Evolutionary conservation across 2,329 filamentous ascomycete genomes (phyloP), one percentile per base, ranked within the genome.

Genomic region (Colletotrichum sp.): DNA sequence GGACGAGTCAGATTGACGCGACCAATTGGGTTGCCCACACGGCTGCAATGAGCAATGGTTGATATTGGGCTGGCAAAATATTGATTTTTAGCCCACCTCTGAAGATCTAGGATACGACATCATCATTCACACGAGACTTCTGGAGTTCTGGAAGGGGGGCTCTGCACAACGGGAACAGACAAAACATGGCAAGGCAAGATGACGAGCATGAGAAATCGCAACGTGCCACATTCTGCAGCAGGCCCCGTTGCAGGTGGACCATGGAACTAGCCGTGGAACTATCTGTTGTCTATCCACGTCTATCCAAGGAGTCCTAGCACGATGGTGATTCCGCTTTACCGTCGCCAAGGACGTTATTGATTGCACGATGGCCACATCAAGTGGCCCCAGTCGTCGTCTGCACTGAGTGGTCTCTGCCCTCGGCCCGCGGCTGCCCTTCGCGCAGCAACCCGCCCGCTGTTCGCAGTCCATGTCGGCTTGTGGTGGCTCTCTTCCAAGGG

Each of bases 21-120:
- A 52, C 61, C 55, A 16, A 43, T 26, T 68, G 26, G 57, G 58
- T 36, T 48, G 65, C 70, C 68, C 26, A 10, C 60, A 57, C 18
- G 48, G 18, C 58, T 58, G 52, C 63, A 34, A 68, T 52, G 64
- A 71, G 64, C 21, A 76, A 65, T 58, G 43, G 48, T 48, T 26
- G 57, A 74, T 74, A 73, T 74, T 73, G 26, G 57, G n/a, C 32
- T 64, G 63, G 43, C 68, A 18, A 32, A 69, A 73, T 75, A 73
- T 76, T 74, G 74, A 48, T 26, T 67, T 57, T 65, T 57, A 61
- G 65, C 32, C 70, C 71, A 76, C 65, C 61, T 67, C 43, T 65
- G 32, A 48, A 43, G 36, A 69, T 63, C 55, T 58, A 30, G 52
- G 21, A 71, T 66, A 66, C 67, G 52, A 75, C 36, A 63, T 57